Evolutionary conservation across 192 early-diverging fungal genomes (phyloP), one percentile per base, ranked within the genome.

Genomic region (Backusella psychrophila): DNA sequence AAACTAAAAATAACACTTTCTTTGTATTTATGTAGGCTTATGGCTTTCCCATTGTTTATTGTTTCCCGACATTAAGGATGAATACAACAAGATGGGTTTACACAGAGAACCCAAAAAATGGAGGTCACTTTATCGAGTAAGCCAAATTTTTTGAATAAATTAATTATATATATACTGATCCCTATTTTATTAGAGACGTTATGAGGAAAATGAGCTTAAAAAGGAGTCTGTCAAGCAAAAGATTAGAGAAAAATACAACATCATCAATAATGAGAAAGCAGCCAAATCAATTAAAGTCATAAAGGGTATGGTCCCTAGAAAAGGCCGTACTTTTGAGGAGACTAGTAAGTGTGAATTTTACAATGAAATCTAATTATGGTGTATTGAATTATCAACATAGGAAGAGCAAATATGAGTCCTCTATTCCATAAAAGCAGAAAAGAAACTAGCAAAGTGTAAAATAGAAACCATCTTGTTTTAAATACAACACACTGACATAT

Each of bases 211-310:
- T 14, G 65, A 65, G 26, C 66, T 39, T 15, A 66, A 67, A 46
- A 66, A 31, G 6, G 17, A 67, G 21, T 21, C 38, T 11, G 34
- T 66, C 6, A 75, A 65, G 23, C 39, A 75, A 67, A 75, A 39
- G 36, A 39, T 75, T 17, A 66, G 35, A 66, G 38, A 29, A 7
- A 65, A 75, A 46, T 75, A 75, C 65, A 75, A 31, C 21, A 75
- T 33, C 11, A 29, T 67, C 8, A 36, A 75, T 39, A 66, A 46
- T 21, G 74, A 75, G 23, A 75, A 67, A 12, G 65, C 59, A n/a
- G 74, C 74, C 6, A 66, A 42, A 11, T 75, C 74, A n/a, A 75
- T 75, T n/a, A 75, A 75, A 11, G 65, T 75, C 4, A 23, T 75
- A 19, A 66, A 75, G 23, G 65, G 74, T 21, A 39, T 46, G 19